These are phyloP conservation scores for Didymella pomorum DNA, from an alignment of 2,329 filamentous ascomycete species.

Conservation along the genomic window DNA sequence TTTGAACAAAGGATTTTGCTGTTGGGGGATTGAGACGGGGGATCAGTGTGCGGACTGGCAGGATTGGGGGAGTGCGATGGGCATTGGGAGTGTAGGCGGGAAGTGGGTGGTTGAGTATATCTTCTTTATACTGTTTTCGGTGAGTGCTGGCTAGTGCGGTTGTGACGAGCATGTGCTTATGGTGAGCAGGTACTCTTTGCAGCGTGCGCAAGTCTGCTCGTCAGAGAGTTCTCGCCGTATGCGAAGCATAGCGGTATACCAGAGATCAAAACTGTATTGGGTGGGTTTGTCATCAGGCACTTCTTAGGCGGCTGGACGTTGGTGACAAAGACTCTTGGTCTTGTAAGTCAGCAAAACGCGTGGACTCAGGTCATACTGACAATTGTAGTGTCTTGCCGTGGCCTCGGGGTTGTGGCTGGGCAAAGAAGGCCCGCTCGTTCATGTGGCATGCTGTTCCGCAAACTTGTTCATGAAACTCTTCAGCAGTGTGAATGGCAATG, in stretches of 20 bases:
- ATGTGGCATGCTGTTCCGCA: slow-evolving; percentile 95
- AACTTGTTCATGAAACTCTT: slow-evolving; percentile 94
- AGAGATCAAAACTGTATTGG: slow-evolving; percentile 95
- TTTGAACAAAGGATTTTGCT: slow-evolving; percentile 90
- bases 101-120: slow-evolving; percentile 87
- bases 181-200: slow-evolving; percentile 74
- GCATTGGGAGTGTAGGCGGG: slow-evolving; percentile 70
- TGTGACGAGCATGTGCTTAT: slow-evolving; percentile 31
- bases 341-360: slow-evolving; percentile 64
- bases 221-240: slow-evolving; percentile 83
- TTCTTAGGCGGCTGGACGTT: slow-evolving; percentile 91
- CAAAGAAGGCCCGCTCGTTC: slow-evolving; percentile 93
- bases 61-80: slow-evolving; percentile 80
- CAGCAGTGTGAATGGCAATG: slow-evolving; percentile 80
- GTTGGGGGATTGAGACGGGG: slow-evolving; percentile 80
- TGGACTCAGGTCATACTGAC: slow-evolving; percentile 25
- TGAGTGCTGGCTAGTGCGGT: slow-evolving; percentile 55
- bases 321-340: slow-evolving; percentile 84
- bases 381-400: slow-evolving; percentile 79
- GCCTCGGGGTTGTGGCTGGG: slow-evolving; percentile 96
- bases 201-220: slow-evolving; percentile 76
- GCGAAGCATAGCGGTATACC: slow-evolving; percentile 96
- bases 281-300: slow-evolving; percentile 88
- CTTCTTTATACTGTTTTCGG: slow-evolving; percentile 85
- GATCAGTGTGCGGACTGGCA: slow-evolving; percentile 87